Percentiles rank a stretch among this genome's conserved stretches.
These are phyloP conservation scores for Aspergillus coremiiformis DNA, from an alignment of 495 filamentous ascomycete genomes.

Conservation along the genomic window DNA sequence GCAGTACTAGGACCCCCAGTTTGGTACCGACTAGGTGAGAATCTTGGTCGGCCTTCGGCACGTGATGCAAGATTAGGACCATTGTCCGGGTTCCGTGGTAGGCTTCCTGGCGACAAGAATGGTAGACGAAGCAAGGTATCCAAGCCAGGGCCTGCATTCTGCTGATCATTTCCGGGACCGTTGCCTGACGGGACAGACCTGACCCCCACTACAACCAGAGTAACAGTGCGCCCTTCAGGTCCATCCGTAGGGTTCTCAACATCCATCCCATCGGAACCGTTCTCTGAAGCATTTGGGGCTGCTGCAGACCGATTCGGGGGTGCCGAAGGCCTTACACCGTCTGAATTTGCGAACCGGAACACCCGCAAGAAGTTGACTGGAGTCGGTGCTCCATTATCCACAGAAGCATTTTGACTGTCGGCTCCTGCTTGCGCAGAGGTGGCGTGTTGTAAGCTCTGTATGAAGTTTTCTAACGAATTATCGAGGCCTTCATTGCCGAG, in stretches of 20 bases:
- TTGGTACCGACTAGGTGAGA: conserved; percentile 45
- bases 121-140: conserved; percentile 47
- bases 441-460: conserved; percentile 49
- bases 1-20: conserved; percentile 38
- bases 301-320: conserved; percentile 15
- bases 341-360: conserved; percentile 53
- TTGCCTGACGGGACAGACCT: conserved; percentile 55
- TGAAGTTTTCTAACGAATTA: conserved; percentile 50
- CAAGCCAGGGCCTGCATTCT: conserved; percentile 31
- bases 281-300: conserved; percentile 11
- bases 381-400: conserved; percentile 26
- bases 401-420: conserved; percentile 21
- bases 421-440: conserved; percentile 36
- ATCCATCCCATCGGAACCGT: conserved; percentile 27
- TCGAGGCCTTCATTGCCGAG: conserved; percentile 50
- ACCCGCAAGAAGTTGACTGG: conserved; percentile 55
- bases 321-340: conserved; percentile 17
- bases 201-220: conserved; percentile 66
- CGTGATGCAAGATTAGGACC: conserved; percentile 28
- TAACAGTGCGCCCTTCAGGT: conserved; percentile 55
- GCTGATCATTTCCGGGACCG: conserved; percentile 39
- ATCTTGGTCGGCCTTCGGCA: conserved; percentile 41
- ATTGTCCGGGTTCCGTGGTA: conserved; percentile 33
- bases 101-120: conserved; percentile 51
- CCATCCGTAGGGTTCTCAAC: conserved; percentile 40